These are phyloP conservation scores for Magnolia officinalis DNA, from an alignment of 164 flowering plant species.

Conservation along the genomic window DNA sequence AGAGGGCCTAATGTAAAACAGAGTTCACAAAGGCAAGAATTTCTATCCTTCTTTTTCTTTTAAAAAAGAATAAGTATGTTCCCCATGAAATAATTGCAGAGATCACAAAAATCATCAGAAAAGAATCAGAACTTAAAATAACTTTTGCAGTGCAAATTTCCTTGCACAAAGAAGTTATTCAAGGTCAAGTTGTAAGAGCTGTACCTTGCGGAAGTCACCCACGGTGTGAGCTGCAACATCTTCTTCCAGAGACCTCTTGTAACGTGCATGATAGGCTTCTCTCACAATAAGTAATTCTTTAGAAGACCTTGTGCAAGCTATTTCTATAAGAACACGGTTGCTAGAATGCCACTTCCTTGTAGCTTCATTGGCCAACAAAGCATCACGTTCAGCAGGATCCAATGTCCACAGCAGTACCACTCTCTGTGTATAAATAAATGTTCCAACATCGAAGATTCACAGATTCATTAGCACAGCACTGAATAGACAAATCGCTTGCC, in stretches of 20 bases:
- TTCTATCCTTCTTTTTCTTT: neutral
- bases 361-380: slow-evolving; percentile 61
- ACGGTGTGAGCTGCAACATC: slow-evolving; percentile 69
- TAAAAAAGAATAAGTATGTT: neutral
- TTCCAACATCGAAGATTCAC: neutral
- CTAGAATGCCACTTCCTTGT: slow-evolving; percentile 42
- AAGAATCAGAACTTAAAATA: neutral
- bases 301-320: slow-evolving; percentile 67
- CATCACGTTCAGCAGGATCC: slow-evolving; percentile 76
- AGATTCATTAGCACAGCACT: neutral
- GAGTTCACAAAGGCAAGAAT: neutral
- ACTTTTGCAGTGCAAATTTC: neutral
- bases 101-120: neutral
- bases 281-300: slow-evolving; percentile 48
- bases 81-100: neutral
- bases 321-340: slow-evolving; percentile 60
- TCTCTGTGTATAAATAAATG: slow-evolving; percentile 30
- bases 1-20: no score
- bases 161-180: neutral
- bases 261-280: slow-evolving; percentile 69
- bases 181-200: no score
- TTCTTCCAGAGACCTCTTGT: slow-evolving; percentile 75
- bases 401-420: slow-evolving; percentile 56
- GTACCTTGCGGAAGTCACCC: slow-evolving; percentile 73
- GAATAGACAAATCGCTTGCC: neutral